Evolutionary conservation across 225 moss, liverwort and hornwort species (phyloP).

Genomic region (Polytrichum commune): DNA sequence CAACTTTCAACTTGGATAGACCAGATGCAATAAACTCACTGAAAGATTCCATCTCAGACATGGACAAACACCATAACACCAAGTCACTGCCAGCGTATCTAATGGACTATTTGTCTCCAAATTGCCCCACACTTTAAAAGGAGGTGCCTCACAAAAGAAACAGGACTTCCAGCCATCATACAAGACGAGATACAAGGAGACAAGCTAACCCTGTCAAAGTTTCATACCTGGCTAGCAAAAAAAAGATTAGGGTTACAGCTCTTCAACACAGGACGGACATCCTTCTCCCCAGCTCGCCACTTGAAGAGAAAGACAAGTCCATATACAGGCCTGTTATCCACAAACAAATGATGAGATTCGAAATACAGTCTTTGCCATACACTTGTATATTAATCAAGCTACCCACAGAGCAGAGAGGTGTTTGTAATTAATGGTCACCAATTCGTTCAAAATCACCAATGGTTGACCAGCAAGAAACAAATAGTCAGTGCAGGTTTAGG

Average conservation of each 20-base stretch:
- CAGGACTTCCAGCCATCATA: not conserved
- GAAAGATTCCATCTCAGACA: too few species aligned
- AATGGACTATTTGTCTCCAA: too few species aligned
- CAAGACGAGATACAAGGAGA: not conserved
- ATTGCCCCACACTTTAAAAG: too few species aligned
- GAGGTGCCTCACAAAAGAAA: not conserved
- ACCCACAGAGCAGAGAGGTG: not conserved
- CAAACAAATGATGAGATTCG: constrained; percentile 5
- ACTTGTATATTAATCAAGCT: not conserved
- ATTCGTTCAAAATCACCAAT: not conserved
- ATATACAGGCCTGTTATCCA: constrained; percentile 71
- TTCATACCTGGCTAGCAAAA: constrained; percentile 87
- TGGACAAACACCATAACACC: too few species aligned
- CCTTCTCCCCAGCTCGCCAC: constrained; percentile 95
- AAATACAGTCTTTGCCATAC: not conserved
- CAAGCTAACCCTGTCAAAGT: not conserved
- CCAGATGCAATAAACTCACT: too few species aligned
- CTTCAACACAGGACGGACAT: constrained; percentile 78
- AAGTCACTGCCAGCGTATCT: too few species aligned
- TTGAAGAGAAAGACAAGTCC: constrained; percentile 99
- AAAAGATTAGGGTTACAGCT: constrained; percentile 73
- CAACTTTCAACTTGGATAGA: too few species aligned
- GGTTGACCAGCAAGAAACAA: too few species aligned
- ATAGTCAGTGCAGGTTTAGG: too few species aligned
- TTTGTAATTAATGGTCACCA: not conserved